Evolutionary conservation across 2,329 filamentous ascomycete species (phyloP), one percentile per base, ranked within the genome.

Genomic region (Fusarium clavum): DNA sequence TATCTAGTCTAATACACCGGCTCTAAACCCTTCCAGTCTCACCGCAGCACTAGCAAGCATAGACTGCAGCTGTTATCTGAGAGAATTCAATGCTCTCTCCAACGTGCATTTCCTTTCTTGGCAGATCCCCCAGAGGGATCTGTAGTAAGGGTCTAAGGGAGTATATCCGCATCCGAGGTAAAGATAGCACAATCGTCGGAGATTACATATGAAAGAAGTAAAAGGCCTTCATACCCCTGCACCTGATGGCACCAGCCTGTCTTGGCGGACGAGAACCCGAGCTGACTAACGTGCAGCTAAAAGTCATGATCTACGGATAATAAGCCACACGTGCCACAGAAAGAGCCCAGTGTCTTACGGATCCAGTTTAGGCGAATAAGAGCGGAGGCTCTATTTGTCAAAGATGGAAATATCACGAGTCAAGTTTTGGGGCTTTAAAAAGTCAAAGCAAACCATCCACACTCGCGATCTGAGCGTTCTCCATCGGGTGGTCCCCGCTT

Each of bases 41-140:
- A 56, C 22, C 32, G 49, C 18, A 27, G 56, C 56, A 57, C 57
- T 57, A 60, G 57, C 51, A 57, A n/a, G 57, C 51, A 40, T 57
- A 10, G 20, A 40, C 22, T 14, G 14, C 20, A 57, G 52, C 24
- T 40, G 41, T 25, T 60, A 46, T 40, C 40, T 30, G 20, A n/a
- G 14, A 29, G 20, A n/a, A 29, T n/a, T 18, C 41, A 27, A 40
- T 38, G 52, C 32, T n/a, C 10, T 30, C 12, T 34, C n/a, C 30
- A n/a, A 32, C 47, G 18, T 27, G 30, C 57, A 46, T 57, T 18
- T 11, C 30, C 30, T 8, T 60, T 46, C 24, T 38, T 38, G 57
- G 52, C 57, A 57, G 57, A 43, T 60, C 41, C 38, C 38, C 40
- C 45, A 16, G 46, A 48, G 41, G 20, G 48, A 58, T 57, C 14